Evolutionary conservation across 441 rosid species (phyloP).

Genomic region (Mallotus japonicus): DNA sequence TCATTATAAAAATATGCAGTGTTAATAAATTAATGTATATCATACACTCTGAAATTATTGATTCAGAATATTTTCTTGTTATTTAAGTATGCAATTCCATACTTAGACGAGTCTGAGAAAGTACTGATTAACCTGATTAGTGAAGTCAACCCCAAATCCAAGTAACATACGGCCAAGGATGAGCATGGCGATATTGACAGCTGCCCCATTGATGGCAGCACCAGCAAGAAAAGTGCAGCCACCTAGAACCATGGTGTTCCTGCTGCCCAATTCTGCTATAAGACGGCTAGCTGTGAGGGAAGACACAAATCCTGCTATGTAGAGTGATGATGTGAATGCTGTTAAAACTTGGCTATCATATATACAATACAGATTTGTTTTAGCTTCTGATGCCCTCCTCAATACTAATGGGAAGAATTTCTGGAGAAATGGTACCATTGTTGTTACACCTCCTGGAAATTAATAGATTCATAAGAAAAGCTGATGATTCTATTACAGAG

Average conservation of each 20-base stretch:
- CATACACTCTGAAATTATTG: too few species aligned
- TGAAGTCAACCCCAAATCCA: constrained; percentile 87
- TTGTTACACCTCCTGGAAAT: constrained; percentile 72
- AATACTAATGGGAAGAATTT: constrained; percentile 66
- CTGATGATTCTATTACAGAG: not conserved
- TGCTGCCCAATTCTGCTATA: constrained; percentile 47
- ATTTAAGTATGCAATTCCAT: too few species aligned
- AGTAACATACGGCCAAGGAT: constrained; percentile 71
- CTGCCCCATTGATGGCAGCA: constrained; percentile 62
- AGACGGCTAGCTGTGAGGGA: constrained; percentile 73
- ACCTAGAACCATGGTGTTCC: constrained; percentile 58
- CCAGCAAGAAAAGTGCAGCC: constrained; percentile 68
- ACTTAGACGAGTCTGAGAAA: too few species aligned
- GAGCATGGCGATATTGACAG: constrained; percentile 62
- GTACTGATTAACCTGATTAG: constrained; percentile 53
- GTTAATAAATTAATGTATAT: too few species aligned
- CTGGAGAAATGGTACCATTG: constrained; percentile 68
- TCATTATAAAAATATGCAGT: too few species aligned
- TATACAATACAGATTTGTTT: constrained; percentile 51
- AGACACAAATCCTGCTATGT: constrained; percentile 63
- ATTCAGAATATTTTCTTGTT: too few species aligned
- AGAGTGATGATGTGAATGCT: constrained; percentile 72
- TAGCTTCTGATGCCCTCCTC: constrained; percentile 43
- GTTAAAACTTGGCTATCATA: constrained; percentile 63
- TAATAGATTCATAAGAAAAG: not conserved